Evolutionary conservation across 768 basidiomycete genomes (phyloP).

Genomic region (Lepiota subincarnata): DNA sequence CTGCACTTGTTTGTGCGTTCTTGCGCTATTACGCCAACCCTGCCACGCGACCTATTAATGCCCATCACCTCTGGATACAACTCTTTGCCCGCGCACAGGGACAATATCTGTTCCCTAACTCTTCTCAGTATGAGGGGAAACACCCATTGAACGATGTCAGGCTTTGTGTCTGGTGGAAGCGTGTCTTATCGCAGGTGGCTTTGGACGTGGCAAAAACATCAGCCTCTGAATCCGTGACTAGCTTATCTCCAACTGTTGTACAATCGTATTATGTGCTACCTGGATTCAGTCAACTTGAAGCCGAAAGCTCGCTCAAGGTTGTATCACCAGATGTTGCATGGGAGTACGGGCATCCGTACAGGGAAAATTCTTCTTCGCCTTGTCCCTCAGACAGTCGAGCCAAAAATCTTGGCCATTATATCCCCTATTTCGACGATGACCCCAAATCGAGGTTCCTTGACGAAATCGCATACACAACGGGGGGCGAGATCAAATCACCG

Average conservation of each 20-base stretch:
- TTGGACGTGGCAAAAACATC: constrained; percentile 26
- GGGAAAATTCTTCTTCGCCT: constrained; percentile 43
- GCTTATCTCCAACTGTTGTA: not conserved
- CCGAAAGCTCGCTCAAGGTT: constrained; percentile 49
- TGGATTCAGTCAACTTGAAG: constrained; percentile 66
- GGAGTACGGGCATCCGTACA: constrained; percentile 82
- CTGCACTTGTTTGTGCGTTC: constrained; percentile 62
- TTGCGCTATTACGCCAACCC: constrained; percentile 62
- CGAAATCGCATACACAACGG: constrained; percentile 76
- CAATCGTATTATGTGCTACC: constrained; percentile 63
- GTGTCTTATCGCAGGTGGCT: constrained; percentile 57
- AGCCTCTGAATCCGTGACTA: not conserved
- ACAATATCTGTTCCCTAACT: constrained; percentile 95
- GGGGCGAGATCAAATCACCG: constrained; percentile 59
- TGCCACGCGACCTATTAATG: constrained; percentile 53
- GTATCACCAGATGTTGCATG: constrained; percentile 38
- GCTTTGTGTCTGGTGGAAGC: constrained; percentile 93
- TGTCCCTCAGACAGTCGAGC: constrained; percentile 30
- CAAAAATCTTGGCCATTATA: constrained; percentile 61
- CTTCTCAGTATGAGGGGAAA: constrained; percentile 65
- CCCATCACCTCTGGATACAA: constrained; percentile 69
- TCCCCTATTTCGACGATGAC: constrained; percentile 95
- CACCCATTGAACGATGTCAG: constrained; percentile 69
- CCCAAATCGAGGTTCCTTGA: constrained; percentile 93
- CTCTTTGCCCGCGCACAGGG: constrained; percentile 86